Evolutionary conservation across 2,329 filamentous ascomycete genomes (phyloP), one percentile per base, ranked within the genome.

Genomic region (Hymenoscyphus salicellus): DNA sequence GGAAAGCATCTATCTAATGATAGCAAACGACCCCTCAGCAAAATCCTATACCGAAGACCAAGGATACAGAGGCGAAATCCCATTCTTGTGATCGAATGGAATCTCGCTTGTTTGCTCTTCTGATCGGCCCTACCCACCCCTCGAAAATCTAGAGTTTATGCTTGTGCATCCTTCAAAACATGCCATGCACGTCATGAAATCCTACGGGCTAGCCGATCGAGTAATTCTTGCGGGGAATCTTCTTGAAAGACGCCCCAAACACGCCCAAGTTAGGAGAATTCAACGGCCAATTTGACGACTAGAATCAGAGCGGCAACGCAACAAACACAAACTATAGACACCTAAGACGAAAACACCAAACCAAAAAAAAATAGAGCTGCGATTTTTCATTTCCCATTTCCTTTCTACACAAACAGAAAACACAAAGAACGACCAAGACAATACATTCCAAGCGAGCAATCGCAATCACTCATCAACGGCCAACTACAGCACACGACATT

Each of bases 1-100:
- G 55, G 55, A 56, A 32, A 32, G 28, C 55, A 56, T 56, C 55
- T 56, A 33, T 26, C 55, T 56, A 23, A 32, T 56, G 26, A 32
- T 56, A 56, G 30, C 8, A 30, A 32, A 32, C 28, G 30, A 56
- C 26, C 14, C 55, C 26, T 32, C 55, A 6, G 30, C 16, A 17
- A n/a, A 11, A 20, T n/a, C 55, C 16, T 32, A 33, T 3, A 56
- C 26, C 14, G 26, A 56, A 23, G 28, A 17, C 55, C 55, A 30
- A 30, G 55, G 7, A 33, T 30, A 30, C 26, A 14, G 17, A 32
- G 30, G 55, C 14, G 55, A 56, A 14, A 32, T 56, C 30, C 55
- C 55, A 7, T 56, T 33, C 2, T 56, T 56, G 30, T 32, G 26
- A 56, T 56, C n/a, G 17, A n/a, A 49, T 49, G 14, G 17, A 2